These are phyloP conservation scores for Royoungia palumana DNA, from an alignment of 768 basidiomycete genomes.

Conservation along the genomic window DNA sequence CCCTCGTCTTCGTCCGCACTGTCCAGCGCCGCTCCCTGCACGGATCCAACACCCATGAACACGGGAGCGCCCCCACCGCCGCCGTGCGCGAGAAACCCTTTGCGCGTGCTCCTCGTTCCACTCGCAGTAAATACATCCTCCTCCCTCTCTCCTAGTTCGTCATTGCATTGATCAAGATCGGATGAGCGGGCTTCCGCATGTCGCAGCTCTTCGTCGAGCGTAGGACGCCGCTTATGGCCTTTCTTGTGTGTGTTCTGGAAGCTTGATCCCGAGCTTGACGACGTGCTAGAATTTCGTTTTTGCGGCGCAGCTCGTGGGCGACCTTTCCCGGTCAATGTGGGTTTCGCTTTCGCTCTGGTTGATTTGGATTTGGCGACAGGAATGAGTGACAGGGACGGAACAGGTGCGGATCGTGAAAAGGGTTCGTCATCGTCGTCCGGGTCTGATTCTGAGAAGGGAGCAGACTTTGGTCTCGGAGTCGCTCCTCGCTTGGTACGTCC, in stretches of 20 bases:
- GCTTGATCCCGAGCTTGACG: conserved; percentile 10
- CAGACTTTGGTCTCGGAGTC: conserved; percentile 27
- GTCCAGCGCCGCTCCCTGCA: conserved; percentile 47
- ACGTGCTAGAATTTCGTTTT: conserved; percentile 1
- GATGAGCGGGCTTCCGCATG: conserved; percentile 38
- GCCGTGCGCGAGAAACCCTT: conserved; percentile 69
- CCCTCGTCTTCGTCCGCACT: conserved; percentile 15
- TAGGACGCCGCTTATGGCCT: conserved; percentile 40
- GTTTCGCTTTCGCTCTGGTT: conserved; percentile 16
- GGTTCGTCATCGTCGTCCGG: conserved; percentile 27
- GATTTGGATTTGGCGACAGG: conserved; percentile 12
- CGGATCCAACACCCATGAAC: conserved; percentile 66
- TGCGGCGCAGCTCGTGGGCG: conserved; percentile 7
- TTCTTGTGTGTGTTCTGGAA: conserved; percentile 21
- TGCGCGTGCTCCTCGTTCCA: conserved; percentile 50
- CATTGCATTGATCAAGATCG: conserved; percentile 32
- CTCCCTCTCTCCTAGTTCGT: conserved; percentile 37
- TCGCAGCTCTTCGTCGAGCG: conserved; percentile 67
- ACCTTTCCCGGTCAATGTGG: conserved; percentile 16
- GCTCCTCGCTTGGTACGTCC: conserved; percentile 40
- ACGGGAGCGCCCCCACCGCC: conserved; percentile 71
- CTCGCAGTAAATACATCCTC: conserved; percentile 52
- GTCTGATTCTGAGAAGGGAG: conserved; percentile 15
- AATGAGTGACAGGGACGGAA: conserved; percentile 26
- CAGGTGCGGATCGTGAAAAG: conserved; percentile 1